A percentile compares a stretch with the other conserved stretches of the same genome.
These are phyloP conservation scores for Dactylonectria estremocensis DNA, from an alignment of 2,329 filamentous ascomycete species.

Conservation along the genomic window DNA sequence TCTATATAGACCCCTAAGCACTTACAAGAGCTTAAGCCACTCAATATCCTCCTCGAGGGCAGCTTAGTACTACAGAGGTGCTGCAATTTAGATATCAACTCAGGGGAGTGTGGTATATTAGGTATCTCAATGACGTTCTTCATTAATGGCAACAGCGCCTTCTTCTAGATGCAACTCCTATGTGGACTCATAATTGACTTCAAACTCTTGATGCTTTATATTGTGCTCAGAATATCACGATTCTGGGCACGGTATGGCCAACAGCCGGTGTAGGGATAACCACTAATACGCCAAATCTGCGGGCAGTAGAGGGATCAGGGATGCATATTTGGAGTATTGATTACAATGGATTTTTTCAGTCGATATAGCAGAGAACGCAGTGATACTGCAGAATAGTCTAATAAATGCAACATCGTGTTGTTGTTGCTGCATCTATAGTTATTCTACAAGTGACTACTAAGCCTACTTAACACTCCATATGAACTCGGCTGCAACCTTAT, in stretches of 20 bases:
- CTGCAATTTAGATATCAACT: neutral
- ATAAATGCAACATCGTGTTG: constrained; percentile 1
- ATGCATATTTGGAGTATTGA: neutral
- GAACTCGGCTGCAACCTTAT: neutral
- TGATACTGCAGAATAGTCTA: neutral
- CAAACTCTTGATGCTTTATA: neutral
- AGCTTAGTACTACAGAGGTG: neutral
- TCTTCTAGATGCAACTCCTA: neutral
- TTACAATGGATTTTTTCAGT: constrained; percentile 8
- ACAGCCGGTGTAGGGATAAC: neutral
- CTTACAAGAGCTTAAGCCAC: neutral
- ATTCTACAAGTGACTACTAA: neutral
- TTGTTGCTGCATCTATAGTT: neutral
- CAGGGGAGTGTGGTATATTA: neutral
- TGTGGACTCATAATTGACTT: neutral
- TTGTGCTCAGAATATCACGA: neutral
- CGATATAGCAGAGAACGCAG: constrained; percentile 2
- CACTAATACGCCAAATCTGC: neutral
- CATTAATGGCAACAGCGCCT: neutral
- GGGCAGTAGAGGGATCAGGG: neutral
- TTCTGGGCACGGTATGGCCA: neutral
- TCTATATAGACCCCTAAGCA: neutral
- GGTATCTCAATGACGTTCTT: neutral
- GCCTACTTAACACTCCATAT: neutral
- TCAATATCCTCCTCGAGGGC: neutral